Evolutionary conservation across 1,284 basidiomycete species (phyloP).

Genomic region (Sparassis latifolia): DNA sequence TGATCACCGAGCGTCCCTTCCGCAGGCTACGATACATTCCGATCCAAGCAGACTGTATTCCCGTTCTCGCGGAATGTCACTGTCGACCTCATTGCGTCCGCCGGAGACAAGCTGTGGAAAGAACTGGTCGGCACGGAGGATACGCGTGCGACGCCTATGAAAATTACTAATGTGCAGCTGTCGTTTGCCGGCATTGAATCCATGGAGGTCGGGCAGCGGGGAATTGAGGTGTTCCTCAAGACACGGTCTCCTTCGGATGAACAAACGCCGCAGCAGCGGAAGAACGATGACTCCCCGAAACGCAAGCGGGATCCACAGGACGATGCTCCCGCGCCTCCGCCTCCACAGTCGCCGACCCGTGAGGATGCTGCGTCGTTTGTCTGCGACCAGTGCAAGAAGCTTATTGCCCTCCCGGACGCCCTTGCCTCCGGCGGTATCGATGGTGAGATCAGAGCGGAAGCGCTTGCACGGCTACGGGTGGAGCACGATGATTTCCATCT

Average conservation of each 20-base stretch:
- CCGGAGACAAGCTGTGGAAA: slow-evolving; percentile 82
- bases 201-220: slow-evolving; percentile 77
- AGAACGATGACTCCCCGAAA: not conserved
- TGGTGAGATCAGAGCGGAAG: slow-evolving; percentile 26
- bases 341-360: not conserved
- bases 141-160: slow-evolving; percentile 37
- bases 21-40: slow-evolving; percentile 57
- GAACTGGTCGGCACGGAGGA: slow-evolving; percentile 62
- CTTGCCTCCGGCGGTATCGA: slow-evolving; percentile 14
- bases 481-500: slow-evolving; percentile 89
- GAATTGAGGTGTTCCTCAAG: slow-evolving; percentile 81
- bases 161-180: slow-evolving; percentile 71
- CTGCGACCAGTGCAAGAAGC: slow-evolving; percentile 50
- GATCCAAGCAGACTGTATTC: slow-evolving; percentile 80
- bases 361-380: slow-evolving; percentile 31
- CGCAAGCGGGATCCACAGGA: slow-evolving; percentile 5
- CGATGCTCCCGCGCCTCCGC: not conserved
- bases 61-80: slow-evolving; percentile 72
- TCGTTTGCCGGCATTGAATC: slow-evolving; percentile 81
- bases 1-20: slow-evolving; percentile 1
- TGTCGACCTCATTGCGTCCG: slow-evolving; percentile 72
- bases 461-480: slow-evolving; percentile 43
- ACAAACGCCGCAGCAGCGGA: not conserved
- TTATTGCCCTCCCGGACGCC: slow-evolving; percentile 27
- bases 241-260: slow-evolving; percentile 21